A percentile compares a stretch with the other conserved stretches of the same genome.
Evolutionary conservation across 805 yeast genomes (phyloP).

Genomic region (Candida insectorum): DNA sequence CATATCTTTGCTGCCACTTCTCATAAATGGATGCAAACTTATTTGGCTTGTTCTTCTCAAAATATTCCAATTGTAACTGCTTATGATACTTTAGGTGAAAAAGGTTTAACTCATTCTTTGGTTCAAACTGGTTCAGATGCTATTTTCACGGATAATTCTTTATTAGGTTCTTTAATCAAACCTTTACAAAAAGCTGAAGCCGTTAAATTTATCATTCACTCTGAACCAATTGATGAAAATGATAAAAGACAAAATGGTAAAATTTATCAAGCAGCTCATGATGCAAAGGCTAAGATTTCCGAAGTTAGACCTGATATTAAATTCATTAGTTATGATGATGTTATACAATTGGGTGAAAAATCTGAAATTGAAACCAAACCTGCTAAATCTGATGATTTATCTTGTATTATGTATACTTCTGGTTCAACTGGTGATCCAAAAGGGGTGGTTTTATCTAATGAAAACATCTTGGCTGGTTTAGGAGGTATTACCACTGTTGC

Average conservation of each 20-base stretch:
- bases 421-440: conserved; percentile 85
- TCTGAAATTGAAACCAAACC: conserved; percentile 28
- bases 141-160: conserved; percentile 78
- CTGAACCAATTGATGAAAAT: conserved; percentile 55
- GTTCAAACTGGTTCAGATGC: conserved; percentile 76
- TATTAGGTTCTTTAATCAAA: conserved; percentile 61
- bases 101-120: conserved; percentile 82
- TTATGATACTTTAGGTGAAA: conserved; percentile 90
- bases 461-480: conserved; percentile 74
- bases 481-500: conserved; percentile 76
- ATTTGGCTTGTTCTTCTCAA: conserved; percentile 74
- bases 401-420: conserved; percentile 84
- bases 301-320: conserved; percentile 74
- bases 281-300: conserved; percentile 56
- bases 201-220: conserved; percentile 69
- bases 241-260: conserved; percentile 65
- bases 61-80: conserved; percentile 89
- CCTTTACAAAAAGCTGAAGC: conserved; percentile 65
- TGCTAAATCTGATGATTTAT: conserved; percentile 54
- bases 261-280: conserved; percentile 52
- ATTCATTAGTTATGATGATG: conserved; percentile 63
- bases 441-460: conserved; percentile 71
- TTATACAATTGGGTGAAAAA: conserved; percentile 40
- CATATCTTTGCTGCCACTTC: conserved; percentile 90
- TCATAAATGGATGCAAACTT: conserved; percentile 86